These are phyloP conservation scores for Alnus rubra DNA, from an alignment of 306 rosid genomes.

Conservation along the genomic window DNA sequence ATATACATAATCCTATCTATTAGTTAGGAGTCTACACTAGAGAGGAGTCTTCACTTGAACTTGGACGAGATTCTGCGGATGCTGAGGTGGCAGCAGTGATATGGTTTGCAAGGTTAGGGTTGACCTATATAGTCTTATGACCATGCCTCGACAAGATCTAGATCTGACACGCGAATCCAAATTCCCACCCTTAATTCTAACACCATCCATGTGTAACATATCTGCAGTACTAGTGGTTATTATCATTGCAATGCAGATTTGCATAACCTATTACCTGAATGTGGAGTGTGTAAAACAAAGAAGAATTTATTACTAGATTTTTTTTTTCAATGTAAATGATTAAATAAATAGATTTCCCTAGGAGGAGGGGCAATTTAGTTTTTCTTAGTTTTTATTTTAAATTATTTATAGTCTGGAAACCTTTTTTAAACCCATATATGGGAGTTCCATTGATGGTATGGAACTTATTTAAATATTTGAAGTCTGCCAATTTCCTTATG, in stretches of 20 bases:
- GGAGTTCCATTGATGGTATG: conserved; percentile 15
- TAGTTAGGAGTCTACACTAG: too few species aligned
- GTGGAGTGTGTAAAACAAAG: background rate
- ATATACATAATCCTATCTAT: too few species aligned
- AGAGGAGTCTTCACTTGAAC: too few species aligned
- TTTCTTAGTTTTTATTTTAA: background rate
- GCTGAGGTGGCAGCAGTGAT: too few species aligned
- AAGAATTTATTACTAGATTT: background rate
- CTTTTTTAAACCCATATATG: background rate
- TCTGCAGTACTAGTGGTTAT: conserved; percentile 13
- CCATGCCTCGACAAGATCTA: too few species aligned
- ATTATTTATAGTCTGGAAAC: conserved; percentile 7
- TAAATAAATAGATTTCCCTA: background rate
- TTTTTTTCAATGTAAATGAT: background rate
- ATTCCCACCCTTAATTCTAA: too few species aligned
- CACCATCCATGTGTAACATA: conserved; percentile 17
- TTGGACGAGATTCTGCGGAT: too few species aligned
- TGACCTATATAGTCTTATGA: too few species aligned
- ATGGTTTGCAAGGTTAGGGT: too few species aligned
- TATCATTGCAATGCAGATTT: conserved; percentile 19
- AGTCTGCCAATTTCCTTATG: conserved; percentile 31
- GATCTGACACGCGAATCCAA: too few species aligned
- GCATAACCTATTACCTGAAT: background rate
- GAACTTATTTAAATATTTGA: conserved; percentile 16
- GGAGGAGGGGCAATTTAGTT: conserved; percentile 7